phyloP scores from a whole-genome alignment of 208 protist genomes.

The Sergeia podlipaevii region DNA sequence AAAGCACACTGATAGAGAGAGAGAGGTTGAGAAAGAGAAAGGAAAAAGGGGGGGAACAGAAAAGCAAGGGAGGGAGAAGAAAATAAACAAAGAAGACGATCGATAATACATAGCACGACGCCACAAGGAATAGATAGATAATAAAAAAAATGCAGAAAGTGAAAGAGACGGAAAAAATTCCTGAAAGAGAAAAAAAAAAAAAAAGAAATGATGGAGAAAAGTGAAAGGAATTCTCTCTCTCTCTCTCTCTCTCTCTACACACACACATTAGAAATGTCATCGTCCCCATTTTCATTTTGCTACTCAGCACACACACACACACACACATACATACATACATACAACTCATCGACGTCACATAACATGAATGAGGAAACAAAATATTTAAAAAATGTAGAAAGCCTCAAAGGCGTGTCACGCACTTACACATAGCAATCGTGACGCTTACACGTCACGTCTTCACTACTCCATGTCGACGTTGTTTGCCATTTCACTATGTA shows the following conservation, averaged over 20 bases:
- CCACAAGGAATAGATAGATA: constrained; percentile 3
- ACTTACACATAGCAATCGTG: no score
- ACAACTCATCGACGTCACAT: not conserved
- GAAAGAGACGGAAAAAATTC: not conserved
- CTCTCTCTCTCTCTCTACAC: no score
- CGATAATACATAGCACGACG: not conserved
- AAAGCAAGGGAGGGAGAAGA: not conserved
- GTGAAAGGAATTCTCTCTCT: not conserved
- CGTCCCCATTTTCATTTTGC: no score
- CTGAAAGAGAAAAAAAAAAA: not conserved
- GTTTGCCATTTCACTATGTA: constrained; percentile 6
- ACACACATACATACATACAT: constrained; percentile 1
- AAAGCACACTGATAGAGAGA: not conserved
- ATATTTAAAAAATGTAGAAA: not conserved
- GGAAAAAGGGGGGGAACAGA: not conserved
- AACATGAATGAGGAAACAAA: not conserved
- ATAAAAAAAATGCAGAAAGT: constrained; percentile 1
- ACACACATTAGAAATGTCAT: no score
- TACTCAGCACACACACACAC: not conserved
- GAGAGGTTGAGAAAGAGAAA: not conserved
- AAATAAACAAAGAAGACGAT: no score
- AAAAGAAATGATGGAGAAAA: constrained; percentile 6
- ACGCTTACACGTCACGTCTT: no score
- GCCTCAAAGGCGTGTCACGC: not conserved
- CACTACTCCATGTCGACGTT: not conserved